Percentiles rank a stretch among this genome's conserved stretches.
Conservation (phyloP, 257 asterid species). For the Solanum raphanifolium region DNA sequence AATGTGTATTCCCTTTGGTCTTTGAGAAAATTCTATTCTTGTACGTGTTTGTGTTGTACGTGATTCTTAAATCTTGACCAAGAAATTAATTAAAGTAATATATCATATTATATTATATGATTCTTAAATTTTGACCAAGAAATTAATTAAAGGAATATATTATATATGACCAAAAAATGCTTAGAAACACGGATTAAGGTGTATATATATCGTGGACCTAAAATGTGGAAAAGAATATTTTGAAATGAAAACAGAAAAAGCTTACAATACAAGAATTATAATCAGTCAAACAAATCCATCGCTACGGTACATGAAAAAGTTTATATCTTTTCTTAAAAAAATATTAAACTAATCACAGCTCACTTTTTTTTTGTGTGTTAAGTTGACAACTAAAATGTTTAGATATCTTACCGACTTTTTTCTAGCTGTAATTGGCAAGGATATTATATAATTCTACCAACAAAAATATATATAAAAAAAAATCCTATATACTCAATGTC, state of each 20-base stretch:
- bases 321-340: background rate
- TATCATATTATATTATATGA: background rate
- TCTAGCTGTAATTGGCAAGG: background rate
- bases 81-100: background rate
- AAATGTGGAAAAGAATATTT: background rate
- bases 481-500: no score
- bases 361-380: background rate
- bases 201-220: background rate
- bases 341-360: background rate
- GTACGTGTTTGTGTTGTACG: background rate
- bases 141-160: background rate
- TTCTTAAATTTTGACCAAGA: background rate
- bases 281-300: background rate
- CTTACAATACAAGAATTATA: background rate
- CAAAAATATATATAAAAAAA: no score
- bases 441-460: background rate
- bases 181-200: background rate
- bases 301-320: background rate
- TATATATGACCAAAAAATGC: background rate
- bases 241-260: background rate
- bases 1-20: background rate
- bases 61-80: background rate
- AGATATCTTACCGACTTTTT: background rate
- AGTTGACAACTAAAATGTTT: background rate
- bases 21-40: background rate